phyloP scores from a whole-genome alignment of 768 basidiomycete genomes.

The Imleria badia region DNA sequence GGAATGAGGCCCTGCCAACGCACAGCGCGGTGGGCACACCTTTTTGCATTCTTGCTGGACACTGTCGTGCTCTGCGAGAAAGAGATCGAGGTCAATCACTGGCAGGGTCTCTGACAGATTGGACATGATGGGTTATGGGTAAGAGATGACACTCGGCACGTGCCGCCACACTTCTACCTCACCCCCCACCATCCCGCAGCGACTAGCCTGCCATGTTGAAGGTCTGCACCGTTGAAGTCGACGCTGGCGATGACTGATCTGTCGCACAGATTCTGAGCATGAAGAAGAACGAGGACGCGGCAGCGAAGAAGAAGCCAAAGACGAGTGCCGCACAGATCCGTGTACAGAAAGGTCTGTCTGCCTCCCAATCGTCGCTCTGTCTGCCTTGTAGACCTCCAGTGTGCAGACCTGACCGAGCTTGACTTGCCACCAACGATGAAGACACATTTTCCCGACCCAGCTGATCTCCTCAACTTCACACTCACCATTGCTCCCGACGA shows the following conservation, averaged over 20 bases:
- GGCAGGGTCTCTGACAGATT: constrained; percentile 57
- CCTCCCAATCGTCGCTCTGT: background rate
- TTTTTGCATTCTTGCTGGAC: constrained; percentile 65
- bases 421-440: constrained; percentile 96
- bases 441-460: constrained; percentile 89
- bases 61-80: constrained; percentile 44
- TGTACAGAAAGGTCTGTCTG: constrained; percentile 89
- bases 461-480: constrained; percentile 94
- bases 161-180: constrained; percentile 29
- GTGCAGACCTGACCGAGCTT: constrained; percentile 89
- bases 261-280: constrained; percentile 89
- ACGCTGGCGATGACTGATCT: constrained; percentile 5
- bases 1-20: background rate
- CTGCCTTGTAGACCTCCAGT: constrained; percentile 4
- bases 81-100: constrained; percentile 75
- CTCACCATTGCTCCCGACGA: constrained; percentile 97
- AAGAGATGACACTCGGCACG: constrained; percentile 23
- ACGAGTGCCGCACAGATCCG: constrained; percentile 97
- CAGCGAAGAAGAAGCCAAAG: constrained; percentile 97
- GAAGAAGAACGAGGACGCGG: constrained; percentile 99
- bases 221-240: constrained; percentile 24
- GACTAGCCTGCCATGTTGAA: constrained; percentile 41
- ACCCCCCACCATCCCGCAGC: constrained; percentile 17
- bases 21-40: constrained; percentile 34
- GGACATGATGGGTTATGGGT: constrained; percentile 32